Percentiles rank a stretch among this genome's conserved stretches.
phyloP scores from a whole-genome alignment of 2,329 filamentous ascomycete genomes.

The Diaporthe vaccinii region DNA sequence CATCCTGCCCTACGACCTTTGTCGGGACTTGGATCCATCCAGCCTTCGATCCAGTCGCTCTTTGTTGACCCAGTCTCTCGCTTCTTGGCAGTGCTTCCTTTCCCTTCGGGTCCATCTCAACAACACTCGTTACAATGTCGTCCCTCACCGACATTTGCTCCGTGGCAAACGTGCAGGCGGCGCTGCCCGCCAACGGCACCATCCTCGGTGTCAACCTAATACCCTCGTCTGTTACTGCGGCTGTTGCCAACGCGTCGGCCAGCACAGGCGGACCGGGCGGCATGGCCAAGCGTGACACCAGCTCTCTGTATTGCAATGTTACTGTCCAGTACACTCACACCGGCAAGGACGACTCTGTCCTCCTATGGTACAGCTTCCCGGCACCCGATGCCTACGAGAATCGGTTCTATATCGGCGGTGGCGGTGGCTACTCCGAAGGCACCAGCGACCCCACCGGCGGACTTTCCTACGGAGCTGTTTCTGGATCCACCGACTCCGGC shows the following conservation, averaged over 20 bases:
- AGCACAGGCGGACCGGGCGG: conserved; percentile 43
- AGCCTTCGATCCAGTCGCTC: background rate
- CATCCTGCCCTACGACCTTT: background rate
- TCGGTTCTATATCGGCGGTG: conserved; percentile 60
- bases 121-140: conserved; percentile 30
- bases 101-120: background rate
- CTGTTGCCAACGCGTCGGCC: conserved; percentile 53
- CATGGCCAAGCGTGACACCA: conserved; percentile 42
- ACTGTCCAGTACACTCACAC: conserved; percentile 53
- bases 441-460: conserved; percentile 51
- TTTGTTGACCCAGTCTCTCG: background rate
- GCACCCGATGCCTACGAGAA: conserved; percentile 55
- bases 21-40: background rate
- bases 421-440: conserved; percentile 59
- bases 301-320: conserved; percentile 52
- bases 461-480: conserved; percentile 56
- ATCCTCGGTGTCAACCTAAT: conserved; percentile 56
- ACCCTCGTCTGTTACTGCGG: conserved; percentile 57
- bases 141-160: conserved; percentile 58
- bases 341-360: conserved; percentile 49
- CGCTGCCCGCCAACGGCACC: conserved; percentile 57
- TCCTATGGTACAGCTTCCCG: conserved; percentile 53
- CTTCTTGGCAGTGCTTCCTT: background rate
- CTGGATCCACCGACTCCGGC: conserved; percentile 58
- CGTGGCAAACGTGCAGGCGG: conserved; percentile 56